A percentile compares a stretch with the other conserved stretches of the same genome.
These are phyloP conservation scores for Penicillium tannophilum DNA, from an alignment of 495 filamentous ascomycete species.

Conservation along the genomic window DNA sequence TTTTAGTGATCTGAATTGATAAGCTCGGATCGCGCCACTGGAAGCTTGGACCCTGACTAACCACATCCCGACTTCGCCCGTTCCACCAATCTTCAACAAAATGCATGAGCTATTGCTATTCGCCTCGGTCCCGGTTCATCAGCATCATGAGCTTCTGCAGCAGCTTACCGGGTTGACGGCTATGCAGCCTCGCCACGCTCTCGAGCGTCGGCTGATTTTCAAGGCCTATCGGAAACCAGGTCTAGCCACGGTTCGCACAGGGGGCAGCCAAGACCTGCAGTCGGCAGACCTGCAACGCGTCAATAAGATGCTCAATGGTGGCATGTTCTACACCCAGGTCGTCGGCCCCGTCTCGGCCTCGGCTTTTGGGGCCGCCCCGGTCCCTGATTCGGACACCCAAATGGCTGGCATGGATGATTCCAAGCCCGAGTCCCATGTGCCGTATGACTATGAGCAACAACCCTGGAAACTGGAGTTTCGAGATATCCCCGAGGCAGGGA, in stretches of 20 bases:
- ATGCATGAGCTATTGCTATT: slow-evolving; percentile 54
- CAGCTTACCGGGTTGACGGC: slow-evolving; percentile 68
- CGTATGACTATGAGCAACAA: slow-evolving; percentile 45
- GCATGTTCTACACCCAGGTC: slow-evolving; percentile 54
- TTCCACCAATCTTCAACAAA: slow-evolving; percentile 16
- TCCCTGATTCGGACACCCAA: slow-evolving; percentile 29
- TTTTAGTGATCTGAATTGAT: slow-evolving; percentile 9
- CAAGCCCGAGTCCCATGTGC: slow-evolving; percentile 4
- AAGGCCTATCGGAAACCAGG: slow-evolving; percentile 57
- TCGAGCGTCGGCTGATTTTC: slow-evolving; percentile 67
- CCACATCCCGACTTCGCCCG: slow-evolving; percentile 33
- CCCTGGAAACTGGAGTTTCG: slow-evolving; percentile 55
- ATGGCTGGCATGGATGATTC: slow-evolving; percentile 36
- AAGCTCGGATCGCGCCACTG: slow-evolving; percentile 14
- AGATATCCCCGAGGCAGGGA: slow-evolving; percentile 55
- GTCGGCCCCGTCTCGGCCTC: slow-evolving; percentile 42
- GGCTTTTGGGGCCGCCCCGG: slow-evolving; percentile 29
- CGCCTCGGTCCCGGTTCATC: slow-evolving; percentile 49
- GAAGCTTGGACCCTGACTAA: slow-evolving; percentile 33
- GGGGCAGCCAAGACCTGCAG: slow-evolving; percentile 48
- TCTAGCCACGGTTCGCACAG: slow-evolving; percentile 37
- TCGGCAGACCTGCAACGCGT: slow-evolving; percentile 45
- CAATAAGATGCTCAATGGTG: slow-evolving; percentile 52
- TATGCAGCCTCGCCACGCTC: slow-evolving; percentile 61
- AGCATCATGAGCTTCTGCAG: slow-evolving; percentile 62